phyloP scores from a whole-genome alignment of 768 basidiomycete genomes.

The Coprinopsis marcescibilis region DNA sequence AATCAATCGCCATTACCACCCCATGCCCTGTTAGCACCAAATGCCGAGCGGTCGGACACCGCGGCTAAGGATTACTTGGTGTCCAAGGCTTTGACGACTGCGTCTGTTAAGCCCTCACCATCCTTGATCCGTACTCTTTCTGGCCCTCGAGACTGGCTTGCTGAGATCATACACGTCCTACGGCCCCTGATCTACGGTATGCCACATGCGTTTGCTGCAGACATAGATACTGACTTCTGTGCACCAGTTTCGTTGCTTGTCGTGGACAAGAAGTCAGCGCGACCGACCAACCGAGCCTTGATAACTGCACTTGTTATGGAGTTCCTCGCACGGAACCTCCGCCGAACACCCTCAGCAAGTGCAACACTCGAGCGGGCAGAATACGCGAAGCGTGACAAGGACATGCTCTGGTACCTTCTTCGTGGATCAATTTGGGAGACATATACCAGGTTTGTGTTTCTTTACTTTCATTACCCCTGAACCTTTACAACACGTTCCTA shows the following conservation, averaged over 20 bases:
- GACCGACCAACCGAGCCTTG: conserved; percentile 57
- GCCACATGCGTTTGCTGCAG: neutral
- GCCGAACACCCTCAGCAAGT: conserved; percentile 58
- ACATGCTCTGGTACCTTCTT: conserved; percentile 79
- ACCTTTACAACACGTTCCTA: conserved; percentile 4
- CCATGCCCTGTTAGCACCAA: conserved; percentile 53
- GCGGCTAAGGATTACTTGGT: conserved; percentile 76
- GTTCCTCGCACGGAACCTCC: conserved; percentile 67
- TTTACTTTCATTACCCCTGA: conserved; percentile 2
- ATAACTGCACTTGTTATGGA: conserved; percentile 62
- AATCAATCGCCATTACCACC: conserved; percentile 64
- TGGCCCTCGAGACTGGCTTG: conserved; percentile 66
- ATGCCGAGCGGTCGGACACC: conserved; percentile 44
- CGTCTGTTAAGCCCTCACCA: conserved; percentile 65
- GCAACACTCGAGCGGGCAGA: conserved; percentile 66
- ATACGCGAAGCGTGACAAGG: conserved; percentile 77
- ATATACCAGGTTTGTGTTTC: conserved; percentile 56
- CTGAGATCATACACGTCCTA: conserved; percentile 65
- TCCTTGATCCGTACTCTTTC: conserved; percentile 58
- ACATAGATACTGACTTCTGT: conserved; percentile 10
- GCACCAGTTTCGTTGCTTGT: conserved; percentile 35
- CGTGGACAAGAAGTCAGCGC: conserved; percentile 26
- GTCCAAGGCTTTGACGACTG: conserved; percentile 72
- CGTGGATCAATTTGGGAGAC: conserved; percentile 82
- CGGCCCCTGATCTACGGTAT: conserved; percentile 76